phyloP scores from a whole-genome alignment of 176 grass and related monocot genomes.

The Raddia guianensis region DNA sequence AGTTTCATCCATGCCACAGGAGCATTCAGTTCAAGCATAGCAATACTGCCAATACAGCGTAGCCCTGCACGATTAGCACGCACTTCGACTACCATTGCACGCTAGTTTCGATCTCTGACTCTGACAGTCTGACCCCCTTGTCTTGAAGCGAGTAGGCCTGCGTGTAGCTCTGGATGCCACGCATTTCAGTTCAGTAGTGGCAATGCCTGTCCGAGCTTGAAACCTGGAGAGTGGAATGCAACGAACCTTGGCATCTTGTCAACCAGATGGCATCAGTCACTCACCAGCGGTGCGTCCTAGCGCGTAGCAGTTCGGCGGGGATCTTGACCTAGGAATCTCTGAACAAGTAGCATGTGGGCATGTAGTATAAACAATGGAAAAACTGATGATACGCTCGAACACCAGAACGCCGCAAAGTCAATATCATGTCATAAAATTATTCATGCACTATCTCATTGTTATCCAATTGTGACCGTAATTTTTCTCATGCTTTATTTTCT shows the following conservation, averaged over 20 bases:
- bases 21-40: no score
- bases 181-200: neutral
- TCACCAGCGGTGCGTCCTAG: neutral
- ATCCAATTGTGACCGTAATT: no score
- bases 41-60: no score
- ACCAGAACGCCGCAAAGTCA: no score
- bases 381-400: no score
- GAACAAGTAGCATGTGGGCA: slow-evolving; percentile 44
- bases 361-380: neutral
- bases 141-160: slow-evolving; percentile 35
- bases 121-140: neutral
- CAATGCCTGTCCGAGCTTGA: neutral
- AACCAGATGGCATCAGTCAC: slow-evolving; percentile 27
- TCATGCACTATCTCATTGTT: no score
- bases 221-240: neutral
- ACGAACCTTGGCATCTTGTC: slow-evolving; percentile 38
- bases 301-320: slow-evolving; percentile 13
- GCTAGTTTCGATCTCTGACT: slow-evolving; percentile 19
- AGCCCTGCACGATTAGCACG: slow-evolving; percentile 25
- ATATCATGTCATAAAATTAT: no score
- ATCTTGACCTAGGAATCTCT: slow-evolving; percentile 23
- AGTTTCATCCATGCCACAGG: neutral
- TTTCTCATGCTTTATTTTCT: no score
- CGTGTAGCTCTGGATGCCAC: slow-evolving; percentile 19
- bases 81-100: slow-evolving; percentile 26